Base-by-base conservation (phyloP, 306 rosid species). In the Myrica gale region DNA sequence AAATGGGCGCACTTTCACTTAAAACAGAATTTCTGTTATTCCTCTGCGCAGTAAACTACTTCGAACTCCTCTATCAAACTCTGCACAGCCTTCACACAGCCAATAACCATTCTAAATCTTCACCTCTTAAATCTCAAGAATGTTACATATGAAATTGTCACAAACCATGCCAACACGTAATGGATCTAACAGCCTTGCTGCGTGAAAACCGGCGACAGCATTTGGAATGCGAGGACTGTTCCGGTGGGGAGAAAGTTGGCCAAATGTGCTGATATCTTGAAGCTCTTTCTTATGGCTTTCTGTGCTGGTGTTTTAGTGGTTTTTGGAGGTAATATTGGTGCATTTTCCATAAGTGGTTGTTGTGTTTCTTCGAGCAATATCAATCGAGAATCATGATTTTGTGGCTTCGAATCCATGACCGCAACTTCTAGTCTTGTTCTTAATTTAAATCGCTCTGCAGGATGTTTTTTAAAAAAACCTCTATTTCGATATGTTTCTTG, bases 241-340 rank as follows among this genome's bases (percentile, higher is more conserved):
- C 97, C 97, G 1, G 93, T 92, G 23, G 97, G 93, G 5, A 90
- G 89, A 48, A 92, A 96, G 42, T 90, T 90, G 4, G 97, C 73
- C 75, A 92, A 74, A 69, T 90, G 85, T 6, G 93, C 82, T n/a
- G 96, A 84, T 10, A 89, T 87, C 80, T 92, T 92, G 84, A 92
- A 88, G 7, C 93, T 75, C 74, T 88, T 92, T 77, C 93, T 82
- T 7, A 88, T 74, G 43, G 88, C 89, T 52, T 82, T 90, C 10
- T 87, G 93, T 5, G 86, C 50, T 6, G 91, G 70, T n/a, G 89
- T 92, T 80, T 92, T 92, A 1, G 76, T 54, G 0, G 41, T 61
- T 74, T 81, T 92, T 1, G 78, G 39, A 4, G 68, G 9, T 9
- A 52, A 12, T 12, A 2, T 42, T 51, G 66, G 23, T 60, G 63